Conservation (phyloP, 176 grass and related monocot genomes). For the Canna indica region DNA sequence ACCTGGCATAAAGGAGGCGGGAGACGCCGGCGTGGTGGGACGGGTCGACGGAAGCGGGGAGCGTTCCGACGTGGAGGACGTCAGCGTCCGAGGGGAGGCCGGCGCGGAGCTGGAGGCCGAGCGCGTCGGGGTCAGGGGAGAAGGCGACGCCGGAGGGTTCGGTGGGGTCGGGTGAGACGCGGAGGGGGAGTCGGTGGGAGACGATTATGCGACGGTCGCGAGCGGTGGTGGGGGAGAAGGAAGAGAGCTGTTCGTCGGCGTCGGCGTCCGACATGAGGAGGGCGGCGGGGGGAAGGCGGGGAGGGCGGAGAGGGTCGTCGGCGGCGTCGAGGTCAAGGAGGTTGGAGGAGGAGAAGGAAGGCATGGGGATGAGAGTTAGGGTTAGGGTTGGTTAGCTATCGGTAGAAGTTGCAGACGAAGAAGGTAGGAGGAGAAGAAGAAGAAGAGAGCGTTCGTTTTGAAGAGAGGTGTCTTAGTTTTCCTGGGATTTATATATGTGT, state of each 20-base stretch:
- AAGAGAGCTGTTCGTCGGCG: not conserved
- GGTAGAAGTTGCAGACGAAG: conserved; percentile 16
- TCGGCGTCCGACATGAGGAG: conserved; percentile 23
- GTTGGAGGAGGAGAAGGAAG: conserved; percentile 73
- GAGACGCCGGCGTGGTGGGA: conserved; percentile 49
- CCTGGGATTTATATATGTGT: too few species aligned
- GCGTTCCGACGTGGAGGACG: conserved; percentile 59
- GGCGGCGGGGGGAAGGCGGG: conserved; percentile 34
- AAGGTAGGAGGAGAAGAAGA: conserved; percentile 9
- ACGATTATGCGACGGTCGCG: conserved; percentile 51
- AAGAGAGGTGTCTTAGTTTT: too few species aligned
- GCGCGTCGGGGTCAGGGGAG: conserved; percentile 37
- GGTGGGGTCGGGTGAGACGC: conserved; percentile 19
- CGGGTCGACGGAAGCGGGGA: conserved; percentile 28
- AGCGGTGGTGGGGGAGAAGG: conserved; percentile 4
- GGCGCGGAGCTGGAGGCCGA: conserved; percentile 61
- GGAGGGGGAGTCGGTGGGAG: conserved; percentile 67
- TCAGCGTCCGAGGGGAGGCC: conserved; percentile 36
- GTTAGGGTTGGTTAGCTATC: conserved; percentile 1
- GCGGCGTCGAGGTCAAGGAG: conserved; percentile 66
- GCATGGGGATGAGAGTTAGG: conserved; percentile 30
- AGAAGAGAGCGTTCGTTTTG: too few species aligned
- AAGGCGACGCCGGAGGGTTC: conserved; percentile 47
- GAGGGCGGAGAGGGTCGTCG: conserved; percentile 40
- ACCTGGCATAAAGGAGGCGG: conserved; percentile 34